Evolutionary conservation across 148 eudicot genomes (phyloP).

Genomic region (Arbutus unedo): DNA sequence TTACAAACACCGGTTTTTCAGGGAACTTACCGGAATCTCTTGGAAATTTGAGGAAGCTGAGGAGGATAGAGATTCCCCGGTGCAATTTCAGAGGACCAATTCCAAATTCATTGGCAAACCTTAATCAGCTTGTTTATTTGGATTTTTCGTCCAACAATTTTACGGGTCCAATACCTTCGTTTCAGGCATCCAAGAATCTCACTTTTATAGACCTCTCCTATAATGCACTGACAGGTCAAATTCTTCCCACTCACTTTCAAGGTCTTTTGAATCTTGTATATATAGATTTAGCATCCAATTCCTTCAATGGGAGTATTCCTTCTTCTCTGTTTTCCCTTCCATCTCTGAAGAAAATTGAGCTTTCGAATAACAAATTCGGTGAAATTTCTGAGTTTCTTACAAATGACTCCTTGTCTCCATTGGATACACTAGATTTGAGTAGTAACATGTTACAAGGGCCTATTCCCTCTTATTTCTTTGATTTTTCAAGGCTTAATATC

Average conservation of each 20-base stretch:
- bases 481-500: slow-evolving; percentile 12
- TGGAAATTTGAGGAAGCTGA: slow-evolving; percentile 26
- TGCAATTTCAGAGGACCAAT: slow-evolving; percentile 36
- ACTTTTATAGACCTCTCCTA: slow-evolving; percentile 34
- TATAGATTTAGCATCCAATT: slow-evolving; percentile 35
- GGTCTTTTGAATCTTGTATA: slow-evolving; percentile 29
- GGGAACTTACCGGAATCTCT: slow-evolving; percentile 33
- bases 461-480: slow-evolving; percentile 25
- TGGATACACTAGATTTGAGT: slow-evolving; percentile 45
- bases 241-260: slow-evolving; percentile 31
- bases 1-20: slow-evolving; percentile 27
- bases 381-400: slow-evolving; percentile 14
- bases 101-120: slow-evolving; percentile 29
- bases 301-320: slow-evolving; percentile 43
- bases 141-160: slow-evolving; percentile 31
- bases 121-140: slow-evolving; percentile 32
- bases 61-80: slow-evolving; percentile 22
- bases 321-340: slow-evolving; percentile 33
- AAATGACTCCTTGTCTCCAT: neutral
- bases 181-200: slow-evolving; percentile 32
- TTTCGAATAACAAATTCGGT: slow-evolving; percentile 31
- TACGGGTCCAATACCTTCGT: slow-evolving; percentile 32
- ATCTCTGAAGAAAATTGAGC: slow-evolving; percentile 22
- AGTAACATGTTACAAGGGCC: slow-evolving; percentile 30
- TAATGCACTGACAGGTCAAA: slow-evolving; percentile 35